Evolutionary conservation across 176 grass and related monocot species (phyloP), one percentile per base, ranked within the genome.

Genomic region (Oryza coarctata): DNA sequence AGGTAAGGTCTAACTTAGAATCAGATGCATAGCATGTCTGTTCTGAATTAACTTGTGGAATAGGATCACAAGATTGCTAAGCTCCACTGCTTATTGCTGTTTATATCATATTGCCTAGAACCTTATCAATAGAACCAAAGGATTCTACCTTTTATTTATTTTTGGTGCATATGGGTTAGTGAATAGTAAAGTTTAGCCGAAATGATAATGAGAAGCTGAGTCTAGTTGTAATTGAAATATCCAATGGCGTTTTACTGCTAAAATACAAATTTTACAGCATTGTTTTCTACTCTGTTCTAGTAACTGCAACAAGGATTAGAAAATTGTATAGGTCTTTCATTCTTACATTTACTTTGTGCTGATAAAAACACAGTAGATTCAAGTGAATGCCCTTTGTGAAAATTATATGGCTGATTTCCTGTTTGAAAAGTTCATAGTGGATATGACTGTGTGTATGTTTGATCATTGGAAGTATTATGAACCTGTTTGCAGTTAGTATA

Each of bases 1-100:
- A 97, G 92, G 95, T 97, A 86, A 30, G 5, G 6, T 57, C 33
- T 32, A 31, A 31, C 10, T 70, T 82, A 70, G 7, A 80, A 45
- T 34, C 23, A 14, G 33, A 41, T 76, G 57, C 27, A 17, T 49
- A 39, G 63, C 12, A 0, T 73, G 12, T 36, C 12, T 25, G 62
- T 62, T 45, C 26, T 17, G 10, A 7, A 60, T 76, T 84, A 63
- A 15, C 28, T 47, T 78, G 9, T 78, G 28, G 28, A 45, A 28
- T 15, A 69, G 6, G 31, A 65, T 73, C 29, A 3, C 38, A 13
- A 18, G 12, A 82, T 82, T 45, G 23, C 72, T 71, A 50, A 52
- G 52, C 15, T 32, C 3, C 83, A 83, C 28, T 73, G 17, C 15
- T 9, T 64, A 7, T 17, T 70, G 10, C 36, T 71, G 22, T 63